A percentile compares a stretch with the other conserved stretches of the same genome.
Evolutionary conservation across 176 grass and related monocot species (phyloP).

Genomic region (Paspalum vaginatum): DNA sequence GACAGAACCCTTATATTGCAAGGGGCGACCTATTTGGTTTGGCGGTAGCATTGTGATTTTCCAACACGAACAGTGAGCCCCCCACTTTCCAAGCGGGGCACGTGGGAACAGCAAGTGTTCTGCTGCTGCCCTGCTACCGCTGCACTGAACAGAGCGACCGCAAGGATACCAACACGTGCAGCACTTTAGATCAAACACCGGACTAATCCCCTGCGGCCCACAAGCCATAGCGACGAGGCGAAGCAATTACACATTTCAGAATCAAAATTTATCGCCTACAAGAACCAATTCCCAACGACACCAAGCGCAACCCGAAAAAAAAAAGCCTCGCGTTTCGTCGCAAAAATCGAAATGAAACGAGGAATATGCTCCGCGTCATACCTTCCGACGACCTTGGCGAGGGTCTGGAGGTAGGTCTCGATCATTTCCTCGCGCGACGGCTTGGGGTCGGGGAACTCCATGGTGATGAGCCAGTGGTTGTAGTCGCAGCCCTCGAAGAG

Average conservation of each 20-base stretch:
- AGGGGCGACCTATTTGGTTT: too few species aligned
- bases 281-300: neutral
- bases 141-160: too few species aligned
- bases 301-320: neutral
- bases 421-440: conserved; percentile 92
- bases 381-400: conserved; percentile 91
- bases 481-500: conserved; percentile 95
- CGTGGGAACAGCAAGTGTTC: too few species aligned
- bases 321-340: neutral
- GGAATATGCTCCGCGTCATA: neutral
- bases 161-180: neutral
- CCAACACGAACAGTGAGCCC: too few species aligned
- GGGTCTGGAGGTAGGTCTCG: conserved; percentile 91
- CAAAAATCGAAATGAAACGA: neutral
- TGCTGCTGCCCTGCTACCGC: too few species aligned
- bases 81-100: too few species aligned
- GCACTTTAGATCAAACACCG: neutral
- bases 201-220: neutral
- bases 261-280: neutral
- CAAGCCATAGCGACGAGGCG: neutral
- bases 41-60: too few species aligned
- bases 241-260: neutral
- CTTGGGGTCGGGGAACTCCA: conserved; percentile 94
- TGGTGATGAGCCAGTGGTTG: conserved; percentile 99
- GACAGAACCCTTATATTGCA: too few species aligned